Conservation (phyloP, 2,329 filamentous ascomycete genomes). For the Curvularia sp. region DNA sequence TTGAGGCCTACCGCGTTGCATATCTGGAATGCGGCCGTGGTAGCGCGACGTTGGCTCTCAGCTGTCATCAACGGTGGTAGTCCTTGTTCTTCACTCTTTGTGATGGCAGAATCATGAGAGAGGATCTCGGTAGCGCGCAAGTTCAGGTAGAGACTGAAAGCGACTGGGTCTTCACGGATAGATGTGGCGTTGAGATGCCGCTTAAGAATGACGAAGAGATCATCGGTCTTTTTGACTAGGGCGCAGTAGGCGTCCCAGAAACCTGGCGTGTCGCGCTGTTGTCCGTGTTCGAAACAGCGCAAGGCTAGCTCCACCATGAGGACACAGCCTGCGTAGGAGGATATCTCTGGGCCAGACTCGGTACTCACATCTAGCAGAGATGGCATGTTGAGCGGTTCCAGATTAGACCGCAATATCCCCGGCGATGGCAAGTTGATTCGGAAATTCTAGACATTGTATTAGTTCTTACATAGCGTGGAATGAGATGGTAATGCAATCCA, state of each 20-base stretch:
- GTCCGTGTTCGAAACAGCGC: conserved; percentile 5
- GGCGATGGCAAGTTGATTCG: conserved; percentile 1
- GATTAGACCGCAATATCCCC: neutral
- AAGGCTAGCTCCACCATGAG: conserved; percentile 4
- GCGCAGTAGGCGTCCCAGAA: conserved; percentile 5
- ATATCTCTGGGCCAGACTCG: neutral
- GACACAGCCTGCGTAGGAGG: conserved; percentile 3
- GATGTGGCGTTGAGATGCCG: conserved; percentile 3
- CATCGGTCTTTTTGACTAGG: neutral
- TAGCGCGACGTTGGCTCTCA: neutral
- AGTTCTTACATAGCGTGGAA: neutral
- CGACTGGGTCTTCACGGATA: conserved; percentile 7
- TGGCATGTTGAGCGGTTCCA: conserved; percentile 3
- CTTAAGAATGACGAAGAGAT: neutral
- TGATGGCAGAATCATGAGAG: neutral
- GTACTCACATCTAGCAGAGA: neutral
- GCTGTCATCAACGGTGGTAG: neutral
- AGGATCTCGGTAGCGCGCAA: conserved; percentile 3
- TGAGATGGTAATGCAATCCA: neutral
- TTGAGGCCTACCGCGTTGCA: conserved; percentile 8
- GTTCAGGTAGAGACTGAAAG: conserved; percentile 5
- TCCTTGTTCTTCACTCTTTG: conserved; percentile 1
- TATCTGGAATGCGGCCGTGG: conserved; percentile 2
- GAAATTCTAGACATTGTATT: neutral
- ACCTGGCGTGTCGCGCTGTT: neutral